Evolutionary conservation across 2,329 filamentous ascomycete genomes (phyloP), one percentile per base, ranked within the genome.

Genomic region (Cladosporium velox): DNA sequence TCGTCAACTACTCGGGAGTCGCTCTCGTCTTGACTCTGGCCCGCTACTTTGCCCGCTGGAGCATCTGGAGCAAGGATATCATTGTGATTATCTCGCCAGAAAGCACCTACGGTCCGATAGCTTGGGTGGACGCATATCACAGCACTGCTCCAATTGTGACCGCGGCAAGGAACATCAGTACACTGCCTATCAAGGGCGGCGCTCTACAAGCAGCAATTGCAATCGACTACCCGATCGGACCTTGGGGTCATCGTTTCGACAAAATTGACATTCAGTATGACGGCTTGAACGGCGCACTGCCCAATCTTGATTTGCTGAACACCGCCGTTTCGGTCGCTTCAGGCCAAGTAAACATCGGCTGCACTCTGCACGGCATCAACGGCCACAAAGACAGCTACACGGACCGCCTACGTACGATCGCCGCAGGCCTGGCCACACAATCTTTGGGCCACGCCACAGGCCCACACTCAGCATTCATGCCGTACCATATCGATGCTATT

Each of bases 61-160:
- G 93, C 63, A 85, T 99, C 32, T 99, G 95, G 95, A 97, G 93
- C 67, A 99, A 99, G 79, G 95, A 99, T 77, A 97, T 99, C 71
- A 94, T 99, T 66, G 88, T 99, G 72, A 80, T 99, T 6, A 86
- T 99, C 57, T 89, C 95, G 0, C 90, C 91, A 0, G 95, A 99
- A 79, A 96, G 92, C 77, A 90, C 89, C 67, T 90, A 91, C 12
- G 95, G 94, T 0, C 92, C 93, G 0, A 93, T 98, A 77, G 95
- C 95, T 28, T 99, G 95, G 95, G 92, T 97, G 10, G 93, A 97
- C 75, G 95, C 95, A 1, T 99, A 99, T 78, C 95, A 99, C 78
- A 92, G 97, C 77, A 90, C 91, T 24, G 93, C 97, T 74, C 85
- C 90, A 70, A 84, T 90, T 0, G 80, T 85, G 5, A 85, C 84